Conservation (phyloP, 805 yeast genomes). For the Kluyveromyces wickerhamii region DNA sequence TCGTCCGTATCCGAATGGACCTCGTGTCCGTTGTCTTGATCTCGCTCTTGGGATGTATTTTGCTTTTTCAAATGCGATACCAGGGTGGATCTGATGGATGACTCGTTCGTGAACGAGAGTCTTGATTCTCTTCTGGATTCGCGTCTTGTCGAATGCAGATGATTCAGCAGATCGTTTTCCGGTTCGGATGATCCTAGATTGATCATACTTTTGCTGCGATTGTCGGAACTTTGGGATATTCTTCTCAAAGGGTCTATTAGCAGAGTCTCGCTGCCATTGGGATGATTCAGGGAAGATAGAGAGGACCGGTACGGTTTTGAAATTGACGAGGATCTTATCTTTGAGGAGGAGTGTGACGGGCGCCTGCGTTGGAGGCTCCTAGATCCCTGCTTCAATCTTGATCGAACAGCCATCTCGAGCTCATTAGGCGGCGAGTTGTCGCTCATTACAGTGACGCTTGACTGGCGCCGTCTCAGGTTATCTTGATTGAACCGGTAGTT, state of each 20-base stretch:
- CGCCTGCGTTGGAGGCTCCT: conserved; percentile 7
- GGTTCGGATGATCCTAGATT: conserved; percentile 2
- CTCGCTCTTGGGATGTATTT: conserved; percentile 8
- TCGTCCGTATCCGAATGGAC: conserved; percentile 77
- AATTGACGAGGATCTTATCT: conserved; percentile 13
- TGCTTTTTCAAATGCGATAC: conserved; percentile 14
- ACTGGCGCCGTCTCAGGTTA: conserved; percentile 18
- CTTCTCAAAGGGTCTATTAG: conserved; percentile 3
- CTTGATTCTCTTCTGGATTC: conserved; percentile 30
- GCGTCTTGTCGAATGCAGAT: neutral
- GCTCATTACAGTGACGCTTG: conserved; percentile 18
- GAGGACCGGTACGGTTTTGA: conserved; percentile 13
- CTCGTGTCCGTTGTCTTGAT: conserved; percentile 20
- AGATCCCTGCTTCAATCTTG: conserved; percentile 3
- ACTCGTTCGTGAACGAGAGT: conserved; percentile 31
- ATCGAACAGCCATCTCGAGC: conserved; percentile 11
- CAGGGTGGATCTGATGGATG: conserved; percentile 25
- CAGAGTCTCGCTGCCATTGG: conserved; percentile 9
- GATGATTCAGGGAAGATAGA: conserved; percentile 2
- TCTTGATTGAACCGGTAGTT: conserved; percentile 22
- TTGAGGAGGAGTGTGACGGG: conserved; percentile 14
- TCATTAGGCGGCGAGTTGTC: conserved; percentile 21
- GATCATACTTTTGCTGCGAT: conserved; percentile 4
- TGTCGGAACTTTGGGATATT: conserved; percentile 5
- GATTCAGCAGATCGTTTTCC: conserved; percentile 4